Evolutionary conservation across 208 protist genomes (phyloP), one percentile per base, ranked within the genome.

Genomic region (Crithidia acanthocephali): DNA sequence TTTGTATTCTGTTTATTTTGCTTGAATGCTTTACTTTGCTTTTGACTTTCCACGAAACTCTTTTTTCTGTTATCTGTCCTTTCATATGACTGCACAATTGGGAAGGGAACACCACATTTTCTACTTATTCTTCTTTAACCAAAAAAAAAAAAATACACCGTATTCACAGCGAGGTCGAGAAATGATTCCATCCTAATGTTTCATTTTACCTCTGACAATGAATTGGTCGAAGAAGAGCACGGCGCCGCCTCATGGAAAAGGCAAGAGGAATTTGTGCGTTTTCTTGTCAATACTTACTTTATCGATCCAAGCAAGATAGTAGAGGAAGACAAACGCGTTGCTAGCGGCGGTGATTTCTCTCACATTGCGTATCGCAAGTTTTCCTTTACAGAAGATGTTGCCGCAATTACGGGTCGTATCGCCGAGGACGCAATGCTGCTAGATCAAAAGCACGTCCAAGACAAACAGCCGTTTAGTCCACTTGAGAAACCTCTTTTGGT

Each of bases 401-500:
- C 52, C 11, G 9, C 18, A 18, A 28, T 40, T 0, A 48, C 72
- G 23, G 76, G 69, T 9, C 57, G 50, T 11, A 53, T 77, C 55
- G 80, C 65, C 30, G 66, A 81, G 42, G 59, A 70, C 61, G 67
- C 72, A 7, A 42, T 59, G 7, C n/a, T 85, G n/a, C 55, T 85
- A n/a, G 56, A 70, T 18, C 30, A 78, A 20, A 59, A 52, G 5
- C 59, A 75, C 18, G 50, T 81, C 18, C 74, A 80, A 42, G 45
- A 44, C 13, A 47, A 58, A 25, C 58, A 27, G 18, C 51, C 58
- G 0, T 73, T 68, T 74, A 59, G 51, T 23, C 33, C 76, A 30
- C 53, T 81, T 0, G 62, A 74, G 50, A 78, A 77, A 27, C 75
- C 71, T 2, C 45, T 80, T 18, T 10, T 74, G 13, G 52, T 85